These are phyloP conservation scores for Dioscorea zingiberensis DNA, from an alignment of 106 monocot genomes.

Conservation along the genomic window DNA sequence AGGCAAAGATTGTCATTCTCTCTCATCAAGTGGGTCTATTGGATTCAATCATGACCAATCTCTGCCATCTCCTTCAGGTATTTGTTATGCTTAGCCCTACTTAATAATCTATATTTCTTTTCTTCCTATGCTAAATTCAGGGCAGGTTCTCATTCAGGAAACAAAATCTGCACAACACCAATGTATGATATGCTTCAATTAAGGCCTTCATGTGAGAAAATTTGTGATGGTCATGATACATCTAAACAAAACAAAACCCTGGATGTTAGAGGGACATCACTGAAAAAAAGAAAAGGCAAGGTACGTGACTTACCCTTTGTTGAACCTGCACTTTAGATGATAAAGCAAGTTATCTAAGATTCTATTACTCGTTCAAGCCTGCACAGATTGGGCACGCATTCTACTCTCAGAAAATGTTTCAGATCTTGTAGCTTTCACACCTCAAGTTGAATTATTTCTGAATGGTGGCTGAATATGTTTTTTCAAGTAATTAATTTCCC, in stretches of 20 bases:
- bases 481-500: too few relatives aligned
- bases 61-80: slow-evolving; percentile 7
- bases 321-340: neutral
- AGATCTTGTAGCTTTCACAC: neutral
- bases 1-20: slow-evolving; percentile 10
- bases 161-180: slow-evolving; percentile 6
- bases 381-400: neutral
- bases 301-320: slow-evolving; percentile 3
- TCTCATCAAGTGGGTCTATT: slow-evolving; percentile 14
- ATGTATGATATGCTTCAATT: slow-evolving; percentile 1
- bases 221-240: neutral
- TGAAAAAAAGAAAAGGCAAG: slow-evolving; percentile 22
- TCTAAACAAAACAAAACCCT: slow-evolving; percentile 7
- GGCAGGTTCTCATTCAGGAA: slow-evolving; percentile 11
- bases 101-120: slow-evolving; percentile 2
- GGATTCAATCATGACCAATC: slow-evolving; percentile 6
- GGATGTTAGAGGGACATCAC: neutral
- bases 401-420: neutral
- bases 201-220: slow-evolving; percentile 4
- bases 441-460: neutral
- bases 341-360: neutral
- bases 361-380: neutral
- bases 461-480: neutral
- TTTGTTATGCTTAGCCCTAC: neutral
- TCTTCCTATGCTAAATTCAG: neutral